phyloP scores from a whole-genome alignment of 164 flowering plant species.

The Euptelea pleiosperma region DNA sequence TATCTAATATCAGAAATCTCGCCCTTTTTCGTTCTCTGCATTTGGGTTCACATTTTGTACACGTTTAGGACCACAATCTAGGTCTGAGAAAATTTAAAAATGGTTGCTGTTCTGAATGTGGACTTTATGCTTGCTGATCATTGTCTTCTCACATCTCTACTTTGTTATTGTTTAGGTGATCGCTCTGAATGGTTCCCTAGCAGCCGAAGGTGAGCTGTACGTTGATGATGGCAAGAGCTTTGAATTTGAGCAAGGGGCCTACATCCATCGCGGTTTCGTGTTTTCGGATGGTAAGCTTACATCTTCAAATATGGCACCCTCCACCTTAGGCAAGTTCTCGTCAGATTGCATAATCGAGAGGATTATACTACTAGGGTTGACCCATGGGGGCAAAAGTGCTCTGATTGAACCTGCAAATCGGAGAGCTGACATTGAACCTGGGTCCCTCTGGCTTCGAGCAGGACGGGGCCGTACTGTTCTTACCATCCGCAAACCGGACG shows the following conservation, averaged over 20 bases:
- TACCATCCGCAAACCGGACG: constrained; percentile 76
- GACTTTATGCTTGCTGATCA: neutral
- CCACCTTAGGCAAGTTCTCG: constrained; percentile 35
- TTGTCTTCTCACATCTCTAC: constrained; percentile 3
- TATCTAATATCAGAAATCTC: too few species aligned
- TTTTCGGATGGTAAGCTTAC: constrained; percentile 69
- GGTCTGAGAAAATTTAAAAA: too few species aligned
- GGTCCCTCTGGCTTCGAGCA: constrained; percentile 56
- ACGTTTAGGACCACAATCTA: too few species aligned
- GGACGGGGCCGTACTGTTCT: constrained; percentile 29
- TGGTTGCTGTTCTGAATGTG: neutral
- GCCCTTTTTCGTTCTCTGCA: too few species aligned
- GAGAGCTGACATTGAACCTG: constrained; percentile 54
- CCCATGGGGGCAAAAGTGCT: constrained; percentile 47
- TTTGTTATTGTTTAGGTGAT: constrained; percentile 54
- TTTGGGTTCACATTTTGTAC: too few species aligned
- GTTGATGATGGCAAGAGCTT: constrained; percentile 93
- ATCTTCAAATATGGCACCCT: constrained; percentile 44
- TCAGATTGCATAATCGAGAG: constrained; percentile 67
- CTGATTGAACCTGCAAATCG: constrained; percentile 58
- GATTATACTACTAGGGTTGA: constrained; percentile 68
- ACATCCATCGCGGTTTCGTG: constrained; percentile 76
- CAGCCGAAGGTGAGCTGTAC: constrained; percentile 93
- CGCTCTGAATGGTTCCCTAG: constrained; percentile 72
- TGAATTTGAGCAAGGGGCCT: constrained; percentile 73